These are phyloP conservation scores for Gillenia trifoliata DNA, from an alignment of 306 rosid species.

Conservation along the genomic window DNA sequence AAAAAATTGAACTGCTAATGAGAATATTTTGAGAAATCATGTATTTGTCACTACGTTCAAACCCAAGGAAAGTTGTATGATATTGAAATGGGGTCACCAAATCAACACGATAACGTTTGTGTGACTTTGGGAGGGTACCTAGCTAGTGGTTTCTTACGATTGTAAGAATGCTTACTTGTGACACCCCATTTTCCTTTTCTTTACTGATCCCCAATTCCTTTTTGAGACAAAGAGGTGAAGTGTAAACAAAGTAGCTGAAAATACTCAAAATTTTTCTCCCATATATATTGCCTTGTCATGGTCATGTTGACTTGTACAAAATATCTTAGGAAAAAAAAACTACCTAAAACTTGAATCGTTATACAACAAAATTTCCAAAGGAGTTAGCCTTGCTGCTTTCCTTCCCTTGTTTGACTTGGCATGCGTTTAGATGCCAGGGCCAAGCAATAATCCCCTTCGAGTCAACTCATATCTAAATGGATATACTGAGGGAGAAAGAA, in stretches of 20 bases:
- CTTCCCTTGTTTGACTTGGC: neutral
- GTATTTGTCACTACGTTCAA: neutral
- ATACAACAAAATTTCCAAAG: neutral
- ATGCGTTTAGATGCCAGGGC: neutral
- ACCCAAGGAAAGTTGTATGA: constrained; percentile 10
- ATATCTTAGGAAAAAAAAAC: too few relatives aligned
- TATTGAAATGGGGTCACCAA: constrained; percentile 40
- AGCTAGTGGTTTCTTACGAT: constrained; percentile 72
- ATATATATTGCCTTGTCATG: neutral
- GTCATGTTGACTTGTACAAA: neutral
- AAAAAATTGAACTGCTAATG: neutral
- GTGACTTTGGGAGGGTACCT: constrained; percentile 18
- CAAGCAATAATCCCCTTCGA: neutral
- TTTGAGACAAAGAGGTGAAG: constrained; percentile 2
- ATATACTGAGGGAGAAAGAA: neutral
- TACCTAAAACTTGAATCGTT: neutral
- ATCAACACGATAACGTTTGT: constrained; percentile 8
- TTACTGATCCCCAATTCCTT: neutral
- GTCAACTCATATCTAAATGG: neutral
- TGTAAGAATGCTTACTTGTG: constrained; percentile 73
- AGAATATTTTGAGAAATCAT: neutral
- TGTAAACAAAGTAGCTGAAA: constrained; percentile 1
- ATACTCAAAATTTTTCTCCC: neutral
- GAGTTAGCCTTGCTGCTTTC: neutral
- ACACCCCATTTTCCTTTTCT: constrained; percentile 19